phyloP scores from a whole-genome alignment of 495 filamentous ascomycete species.

The Daldinia decipiens region DNA sequence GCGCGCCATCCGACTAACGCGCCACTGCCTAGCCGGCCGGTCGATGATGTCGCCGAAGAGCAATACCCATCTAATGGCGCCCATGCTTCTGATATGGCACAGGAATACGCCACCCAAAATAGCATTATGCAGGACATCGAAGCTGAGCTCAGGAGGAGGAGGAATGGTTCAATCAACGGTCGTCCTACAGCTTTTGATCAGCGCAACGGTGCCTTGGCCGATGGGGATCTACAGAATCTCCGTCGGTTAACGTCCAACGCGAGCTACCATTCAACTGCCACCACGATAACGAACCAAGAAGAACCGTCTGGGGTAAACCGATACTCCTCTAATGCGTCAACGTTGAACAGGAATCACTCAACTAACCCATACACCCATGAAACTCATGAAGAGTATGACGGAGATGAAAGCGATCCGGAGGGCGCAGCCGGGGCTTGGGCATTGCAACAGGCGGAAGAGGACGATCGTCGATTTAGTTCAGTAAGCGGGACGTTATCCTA shows the following conservation, averaged over 20 bases:
- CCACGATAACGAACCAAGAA: constrained; percentile 53
- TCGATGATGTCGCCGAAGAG: constrained; percentile 55
- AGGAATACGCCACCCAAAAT: constrained; percentile 58
- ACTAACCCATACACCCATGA: constrained; percentile 47
- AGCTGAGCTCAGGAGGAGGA: constrained; percentile 54
- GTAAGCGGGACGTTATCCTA: constrained; percentile 37
- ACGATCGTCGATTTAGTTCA: constrained; percentile 73
- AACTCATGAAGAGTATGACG: constrained; percentile 51
- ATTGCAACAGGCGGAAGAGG: constrained; percentile 84
- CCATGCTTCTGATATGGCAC: constrained; percentile 24
- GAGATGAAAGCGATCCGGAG: constrained; percentile 87
- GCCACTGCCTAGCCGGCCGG: constrained; percentile 63
- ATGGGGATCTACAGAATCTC: constrained; percentile 56
- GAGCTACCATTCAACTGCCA: constrained; percentile 60
- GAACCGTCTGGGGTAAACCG: constrained; percentile 50
- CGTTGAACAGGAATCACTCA: constrained; percentile 55
- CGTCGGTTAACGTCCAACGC: constrained; percentile 51
- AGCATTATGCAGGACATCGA: constrained; percentile 65
- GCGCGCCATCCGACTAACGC: constrained; percentile 65
- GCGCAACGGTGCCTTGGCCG: constrained; percentile 54
- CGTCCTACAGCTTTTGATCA: constrained; percentile 47
- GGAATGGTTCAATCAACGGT: constrained; percentile 35
- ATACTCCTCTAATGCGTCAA: constrained; percentile 61
- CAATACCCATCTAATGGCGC: constrained; percentile 50
- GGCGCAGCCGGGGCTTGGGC: constrained; percentile 86